These are phyloP conservation scores for Candida palmyrensis DNA, from an alignment of 805 yeast genomes.

Conservation along the genomic window DNA sequence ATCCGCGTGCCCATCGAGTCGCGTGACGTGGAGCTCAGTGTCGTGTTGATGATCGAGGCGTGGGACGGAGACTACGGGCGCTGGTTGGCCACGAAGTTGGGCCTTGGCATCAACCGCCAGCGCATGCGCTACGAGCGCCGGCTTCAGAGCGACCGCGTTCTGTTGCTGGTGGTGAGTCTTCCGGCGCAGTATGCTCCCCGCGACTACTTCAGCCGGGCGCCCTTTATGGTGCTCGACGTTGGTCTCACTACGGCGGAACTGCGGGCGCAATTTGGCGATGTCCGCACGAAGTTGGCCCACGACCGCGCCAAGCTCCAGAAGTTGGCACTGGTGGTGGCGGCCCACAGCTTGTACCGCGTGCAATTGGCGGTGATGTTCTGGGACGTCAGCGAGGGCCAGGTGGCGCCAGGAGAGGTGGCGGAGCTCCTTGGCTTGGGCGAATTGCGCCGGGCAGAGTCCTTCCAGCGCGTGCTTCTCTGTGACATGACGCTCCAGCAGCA, in stretches of 20 bases:
- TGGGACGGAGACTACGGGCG: conserved; percentile 44
- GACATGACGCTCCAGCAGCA: conserved; percentile 25
- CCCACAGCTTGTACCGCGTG: conserved; percentile 32
- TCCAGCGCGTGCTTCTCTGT: conserved; percentile 22
- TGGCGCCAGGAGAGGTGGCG: conserved; percentile 11
- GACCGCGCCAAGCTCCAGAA: conserved; percentile 33
- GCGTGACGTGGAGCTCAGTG: conserved; percentile 20
- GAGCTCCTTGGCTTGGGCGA: conserved; percentile 12
- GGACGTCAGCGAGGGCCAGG: conserved; percentile 23
- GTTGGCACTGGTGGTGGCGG: conserved; percentile 27
- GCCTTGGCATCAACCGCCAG: conserved; percentile 26
- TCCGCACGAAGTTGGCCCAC: conserved; percentile 21
- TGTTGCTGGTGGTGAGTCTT: conserved; percentile 34
- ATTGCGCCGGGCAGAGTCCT: conserved; percentile 7
- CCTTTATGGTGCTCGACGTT: conserved; percentile 47
- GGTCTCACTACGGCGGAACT: conserved; percentile 26
- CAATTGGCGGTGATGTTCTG: conserved; percentile 40
- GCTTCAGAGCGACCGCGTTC: conserved; percentile 20
- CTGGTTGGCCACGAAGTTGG: conserved; percentile 46
- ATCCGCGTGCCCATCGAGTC: conserved; percentile 18
- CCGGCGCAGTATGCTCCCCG: conserved; percentile 33
- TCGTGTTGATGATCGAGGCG: conserved; percentile 42
- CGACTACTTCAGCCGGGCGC: conserved; percentile 33
- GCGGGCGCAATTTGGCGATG: neutral
- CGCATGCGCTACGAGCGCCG: conserved; percentile 20